Conservation (phyloP, 2,329 filamentous ascomycete species). For the Dothiorella sarmentorum region DNA sequence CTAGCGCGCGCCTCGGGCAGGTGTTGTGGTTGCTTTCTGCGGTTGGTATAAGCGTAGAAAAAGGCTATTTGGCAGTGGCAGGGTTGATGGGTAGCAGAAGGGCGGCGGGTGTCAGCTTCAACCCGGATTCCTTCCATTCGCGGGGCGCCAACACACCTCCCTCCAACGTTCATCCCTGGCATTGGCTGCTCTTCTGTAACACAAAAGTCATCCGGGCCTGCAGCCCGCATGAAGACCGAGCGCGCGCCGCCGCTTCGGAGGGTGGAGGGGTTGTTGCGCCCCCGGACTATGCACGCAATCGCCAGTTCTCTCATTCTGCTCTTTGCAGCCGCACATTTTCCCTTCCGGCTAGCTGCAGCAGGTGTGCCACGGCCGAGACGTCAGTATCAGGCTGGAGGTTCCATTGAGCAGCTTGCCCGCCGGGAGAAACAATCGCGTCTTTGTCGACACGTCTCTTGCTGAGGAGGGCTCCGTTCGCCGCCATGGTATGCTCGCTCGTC, state of each 20-base stretch:
- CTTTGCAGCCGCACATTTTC: not conserved
- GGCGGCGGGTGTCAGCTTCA: conserved; percentile 5
- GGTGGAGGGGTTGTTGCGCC: not conserved
- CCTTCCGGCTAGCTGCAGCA: conserved; percentile 88
- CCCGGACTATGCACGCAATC: conserved; percentile 8
- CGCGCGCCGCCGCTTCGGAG: not conserved
- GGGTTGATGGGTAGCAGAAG: not conserved
- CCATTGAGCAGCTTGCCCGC: not conserved
- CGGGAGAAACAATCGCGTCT: conserved; percentile 7
- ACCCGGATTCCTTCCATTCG: conserved; percentile 10
- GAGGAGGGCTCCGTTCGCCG: conserved; percentile 4
- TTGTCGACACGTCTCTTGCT: conserved; percentile 5
- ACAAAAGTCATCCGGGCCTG: not conserved
- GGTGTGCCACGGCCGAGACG: conserved; percentile 92
- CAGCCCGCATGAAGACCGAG: not conserved
- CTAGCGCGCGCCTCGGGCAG: not conserved
- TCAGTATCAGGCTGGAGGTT: not conserved
- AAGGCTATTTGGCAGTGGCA: not conserved
- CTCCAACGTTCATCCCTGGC: conserved; percentile 13
- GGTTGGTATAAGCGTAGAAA: not conserved
- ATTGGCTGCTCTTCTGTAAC: conserved; percentile 14
- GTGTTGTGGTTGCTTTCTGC: not conserved
- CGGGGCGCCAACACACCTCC: conserved; percentile 10
- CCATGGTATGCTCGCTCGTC: conserved; percentile 10
- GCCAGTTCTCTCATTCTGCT: not conserved